Evolutionary conservation across 352 stramenopile genomes (phyloP).

Genomic region (Phytopythium vexans): DNA sequence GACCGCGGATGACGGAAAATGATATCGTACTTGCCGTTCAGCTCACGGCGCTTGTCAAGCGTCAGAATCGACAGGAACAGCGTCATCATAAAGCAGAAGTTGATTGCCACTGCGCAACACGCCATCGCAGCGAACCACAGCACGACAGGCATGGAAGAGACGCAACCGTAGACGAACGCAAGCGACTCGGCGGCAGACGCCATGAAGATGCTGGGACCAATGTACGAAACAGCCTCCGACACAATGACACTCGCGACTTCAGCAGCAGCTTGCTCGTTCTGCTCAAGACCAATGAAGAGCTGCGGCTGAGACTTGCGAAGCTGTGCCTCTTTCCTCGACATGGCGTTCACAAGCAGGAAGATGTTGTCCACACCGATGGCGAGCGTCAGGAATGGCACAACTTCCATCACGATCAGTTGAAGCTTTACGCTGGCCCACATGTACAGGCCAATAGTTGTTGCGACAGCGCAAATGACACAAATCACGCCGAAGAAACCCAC

Average conservation of each 20-base stretch:
- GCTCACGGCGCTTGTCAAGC: constrained; percentile 57
- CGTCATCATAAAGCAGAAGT: constrained; percentile 64
- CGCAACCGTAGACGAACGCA: constrained; percentile 57
- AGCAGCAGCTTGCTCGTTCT: constrained; percentile 32
- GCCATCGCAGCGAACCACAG: constrained; percentile 67
- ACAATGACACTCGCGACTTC: constrained; percentile 35
- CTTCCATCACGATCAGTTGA: constrained; percentile 73
- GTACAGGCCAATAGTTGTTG: constrained; percentile 59
- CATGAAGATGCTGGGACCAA: constrained; percentile 68
- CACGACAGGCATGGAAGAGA: constrained; percentile 61
- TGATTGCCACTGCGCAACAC: constrained; percentile 48
- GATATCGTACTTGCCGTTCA: constrained; percentile 49
- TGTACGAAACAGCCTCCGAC: constrained; percentile 39
- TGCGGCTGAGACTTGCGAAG: constrained; percentile 23
- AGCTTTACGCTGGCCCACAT: constrained; percentile 57
- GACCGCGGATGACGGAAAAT: constrained; percentile 32
- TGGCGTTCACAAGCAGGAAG: constrained; percentile 60
- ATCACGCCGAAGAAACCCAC: constrained; percentile 55
- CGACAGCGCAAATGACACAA: constrained; percentile 55
- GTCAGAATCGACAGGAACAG: constrained; percentile 60
- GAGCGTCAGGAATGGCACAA: constrained; percentile 63
- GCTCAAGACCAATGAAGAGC: constrained; percentile 40
- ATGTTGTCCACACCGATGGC: constrained; percentile 74
- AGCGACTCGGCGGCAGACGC: constrained; percentile 48
- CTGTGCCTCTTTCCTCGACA: constrained; percentile 45